Base-by-base conservation (phyloP, 2,329 filamentous ascomycete genomes). In the Sarocladium strictum region DNA sequence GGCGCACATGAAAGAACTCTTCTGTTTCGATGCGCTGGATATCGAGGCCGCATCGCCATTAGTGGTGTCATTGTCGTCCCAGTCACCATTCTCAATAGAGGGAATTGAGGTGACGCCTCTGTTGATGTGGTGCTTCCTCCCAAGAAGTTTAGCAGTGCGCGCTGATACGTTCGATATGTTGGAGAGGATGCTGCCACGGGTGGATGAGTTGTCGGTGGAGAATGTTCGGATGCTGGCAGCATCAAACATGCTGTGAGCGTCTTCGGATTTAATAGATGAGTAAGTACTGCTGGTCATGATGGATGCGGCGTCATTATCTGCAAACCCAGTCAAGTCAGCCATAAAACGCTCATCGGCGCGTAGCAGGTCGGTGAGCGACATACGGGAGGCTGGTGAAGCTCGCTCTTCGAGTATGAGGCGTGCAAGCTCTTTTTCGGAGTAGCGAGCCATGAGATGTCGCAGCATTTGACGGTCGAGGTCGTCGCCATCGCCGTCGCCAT, bases 91-190 rank as follows among this genome's bases (percentile, higher is more conserved):
- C 19, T 51, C 47, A 29, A 51, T 51, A 58, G 57, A 56, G 35
- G 54, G 40, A 24, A 54, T 41, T 11, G 58, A 57, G 33, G 54
- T 54, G 43, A 38, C 26, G 14, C 17, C 37, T 24, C 17, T 29
- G 38, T 24, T 60, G 45, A 60, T 58, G 35, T 62, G 57, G 41
- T 58, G 56, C 53, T 60, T 67, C 49, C 69, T 63, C 21, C 65
- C 61, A 35, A 70, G 61, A 9, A 69, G 56, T 57, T 69, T 71
- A 32, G 69, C 67, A 11, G 67, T 68, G 52, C 67, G 64, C 15
- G 66, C 64, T 12, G 69, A 71, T n/a, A 72, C 65, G 56, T 69
- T 72, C 11, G 69, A 71, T n/a, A 72, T 65, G 56, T 69, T 72
- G 37, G 71, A 72, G 29, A 72, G 66, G 56, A 74, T 69, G 33